Evolutionary conservation across 2,329 filamentous ascomycete species (phyloP), one percentile per base, ranked within the genome.

Genomic region (Aspergillus awamori): DNA sequence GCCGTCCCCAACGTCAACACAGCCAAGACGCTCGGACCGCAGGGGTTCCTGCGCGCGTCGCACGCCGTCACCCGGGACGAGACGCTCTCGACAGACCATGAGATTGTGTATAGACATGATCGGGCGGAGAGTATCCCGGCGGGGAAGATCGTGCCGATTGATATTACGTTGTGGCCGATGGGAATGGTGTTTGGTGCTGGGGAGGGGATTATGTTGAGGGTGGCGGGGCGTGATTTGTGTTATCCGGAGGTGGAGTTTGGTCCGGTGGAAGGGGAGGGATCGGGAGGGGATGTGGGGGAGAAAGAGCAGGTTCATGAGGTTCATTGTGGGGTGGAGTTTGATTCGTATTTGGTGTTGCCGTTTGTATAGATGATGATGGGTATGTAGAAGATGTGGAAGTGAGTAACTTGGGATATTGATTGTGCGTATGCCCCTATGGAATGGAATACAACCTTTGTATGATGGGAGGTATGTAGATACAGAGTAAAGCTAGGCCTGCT

Each of bases 141-240:
- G 0, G 62, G 64, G 4, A 38, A 48, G 5, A 56, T 69, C 20
- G 58, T 69, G 4, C 54, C 62, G 2, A 36, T 71, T 4, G 30
- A 63, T 5, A 67, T 70, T 2, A 59, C 60, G 0, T 58, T 70
- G 3, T 70, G 68, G 69, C 70, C 67, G 1, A 59, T 62, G 5
- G 68, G 68, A 1, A 66, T 70, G 61, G 60, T 67, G 2, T 71
- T 69, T 47, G 68, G 63, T n/a, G 57, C 61, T 1, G 69, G 68
- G 8, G 70, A 72, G 41, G 63, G 61, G 0, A 17, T 71, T 4
- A 53, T 68, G 48, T 49, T 72, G 4, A 53, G 65, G 7, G 36
- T 71, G 5, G 62, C 70, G 0, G 68, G 68, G 4, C 67, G 70
- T 26, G 64, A 70, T 45, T 67, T 72, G 63, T 53, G 60, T 8